Base-by-base conservation (phyloP, 345 rosid species). In the Salix exigua region DNA sequence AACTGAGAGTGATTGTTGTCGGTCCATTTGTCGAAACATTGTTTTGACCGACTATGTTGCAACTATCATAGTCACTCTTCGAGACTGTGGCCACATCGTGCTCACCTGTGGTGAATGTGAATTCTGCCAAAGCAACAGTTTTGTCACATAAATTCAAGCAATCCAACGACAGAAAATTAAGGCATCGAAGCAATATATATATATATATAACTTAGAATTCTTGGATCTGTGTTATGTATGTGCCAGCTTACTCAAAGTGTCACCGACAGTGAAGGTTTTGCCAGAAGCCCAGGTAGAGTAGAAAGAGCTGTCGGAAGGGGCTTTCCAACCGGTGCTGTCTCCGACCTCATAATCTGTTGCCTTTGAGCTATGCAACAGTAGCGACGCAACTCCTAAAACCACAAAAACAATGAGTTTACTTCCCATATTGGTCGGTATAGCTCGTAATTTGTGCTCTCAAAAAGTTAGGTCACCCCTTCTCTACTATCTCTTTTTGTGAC, bases 291-390 rank as follows among this genome's bases (percentile, higher is more conserved):
- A 79, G 16, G 2, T 14, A 16, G 74, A 23, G 62, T 74, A 79
- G 55, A 78, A 68, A 66, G 61, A 60, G 60, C 31, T 0, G 38
- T 44, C 73, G 0, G 70, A 0, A 66, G 86, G 86, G 16, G 6
- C 17, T 53, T 0, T 13, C 92, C 90, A 89, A 0, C 86, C 87
- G 23, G 18, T 8, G 33, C 38, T 6, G 69, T 25, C 88, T 60
- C 90, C 92, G 1, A 89, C 92, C 1, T 50, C 44, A 42, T 80
- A 21, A 4, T 8, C 46, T 7, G 61, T 58, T 10, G 87, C 88
- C 21, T 71, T 58, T 10, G 80, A 25, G n/a, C 67, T 61, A 25
- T 38, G 78, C 1, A 78, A 26, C 72, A 78, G 3, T 1, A 23
- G 28, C 1, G 40, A 35, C 33, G 26, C 70, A 4, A 79, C 75